Conservation (phyloP, 225 moss, liverwort and hornwort species). For the Thuidium tamariscinum region DNA sequence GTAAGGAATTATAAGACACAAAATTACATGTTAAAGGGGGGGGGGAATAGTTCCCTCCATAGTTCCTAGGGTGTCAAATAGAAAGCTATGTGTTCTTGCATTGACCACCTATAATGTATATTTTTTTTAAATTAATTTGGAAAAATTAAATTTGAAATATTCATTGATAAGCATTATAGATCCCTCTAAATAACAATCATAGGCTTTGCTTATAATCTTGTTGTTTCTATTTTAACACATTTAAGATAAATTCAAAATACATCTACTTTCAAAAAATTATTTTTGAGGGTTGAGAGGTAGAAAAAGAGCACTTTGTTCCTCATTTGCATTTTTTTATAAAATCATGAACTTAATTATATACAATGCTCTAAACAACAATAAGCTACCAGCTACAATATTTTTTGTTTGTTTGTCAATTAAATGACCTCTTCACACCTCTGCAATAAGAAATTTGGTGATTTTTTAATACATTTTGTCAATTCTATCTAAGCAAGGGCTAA, state of each 20-base stretch:
- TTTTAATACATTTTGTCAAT: neutral
- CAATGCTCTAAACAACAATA: no score
- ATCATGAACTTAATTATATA: no score
- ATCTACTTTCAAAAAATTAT: no score
- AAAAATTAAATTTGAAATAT: neutral
- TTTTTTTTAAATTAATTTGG: neutral
- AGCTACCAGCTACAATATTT: no score
- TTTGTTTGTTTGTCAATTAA: no score
- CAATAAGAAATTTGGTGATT: neutral
- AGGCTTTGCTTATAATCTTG: accelerated
- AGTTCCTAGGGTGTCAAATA: no score
- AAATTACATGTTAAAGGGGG: no score
- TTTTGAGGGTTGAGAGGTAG: no score
- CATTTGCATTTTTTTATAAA: neutral
- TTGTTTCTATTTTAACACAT: neutral
- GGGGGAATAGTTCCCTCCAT: no score
- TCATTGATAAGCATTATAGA: neutral
- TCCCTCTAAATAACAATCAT: neutral
- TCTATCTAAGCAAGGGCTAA: neutral
- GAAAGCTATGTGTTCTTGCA: neutral
- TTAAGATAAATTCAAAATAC: accelerated
- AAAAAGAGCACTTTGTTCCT: accelerated
- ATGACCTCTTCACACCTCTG: accelerated
- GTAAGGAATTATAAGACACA: no score
- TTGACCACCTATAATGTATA: neutral